Base-by-base conservation (phyloP, 768 basidiomycete genomes). In the Pleurotus cornucopiae region DNA sequence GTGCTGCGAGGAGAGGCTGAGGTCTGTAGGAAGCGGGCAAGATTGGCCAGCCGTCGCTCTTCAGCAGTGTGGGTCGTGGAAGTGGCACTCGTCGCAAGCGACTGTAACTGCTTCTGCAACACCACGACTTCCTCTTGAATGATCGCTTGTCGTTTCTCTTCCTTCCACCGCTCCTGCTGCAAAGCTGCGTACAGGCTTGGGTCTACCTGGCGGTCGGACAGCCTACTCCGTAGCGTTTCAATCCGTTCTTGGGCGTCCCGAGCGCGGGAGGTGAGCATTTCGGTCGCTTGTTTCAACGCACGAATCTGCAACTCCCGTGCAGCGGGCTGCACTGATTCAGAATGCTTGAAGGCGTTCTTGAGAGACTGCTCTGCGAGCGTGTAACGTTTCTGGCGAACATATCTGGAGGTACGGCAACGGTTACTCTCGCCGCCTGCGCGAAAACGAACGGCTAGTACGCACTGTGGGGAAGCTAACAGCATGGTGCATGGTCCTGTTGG, bases 111-210 rank as follows among this genome's bases (percentile, higher is more conserved):
- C 57, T 71, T 67, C 55, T 66, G 67, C 55, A 79, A 56, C 21
- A 54, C 58, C 59, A 72, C 68, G 25, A 70, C 65, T 55, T 81
- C 70, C 48, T 71, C 61, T 54, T 72, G 67, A 16, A 71, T 69
- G 18, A 66, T 70, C 26, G 59, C 53, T 54, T 73, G 72, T 55
- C 74, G 69, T 58, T 72, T 73, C 60, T 84, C 82, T 57, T 78
- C 76, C 66, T 75, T 69, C 81, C 80, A 82, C 26, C 78, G 73
- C 48, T 80, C 72, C 1, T 71, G 72, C 57, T 80, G 74, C 40
- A 79, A 65, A 6, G 71, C 57, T 56, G 67, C 65, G 56, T 73
- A 77, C 14, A 60, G 60, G 5, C 57, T 62, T 0, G 76, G 76
- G 6, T 79, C 75, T 4, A 68, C 58, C 70, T 5, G 73, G 23